Percentiles rank a stretch among this genome's conserved stretches.
Conservation (phyloP, 371 early-diverging fungal species). For the Actinomucor elegans region DNA sequence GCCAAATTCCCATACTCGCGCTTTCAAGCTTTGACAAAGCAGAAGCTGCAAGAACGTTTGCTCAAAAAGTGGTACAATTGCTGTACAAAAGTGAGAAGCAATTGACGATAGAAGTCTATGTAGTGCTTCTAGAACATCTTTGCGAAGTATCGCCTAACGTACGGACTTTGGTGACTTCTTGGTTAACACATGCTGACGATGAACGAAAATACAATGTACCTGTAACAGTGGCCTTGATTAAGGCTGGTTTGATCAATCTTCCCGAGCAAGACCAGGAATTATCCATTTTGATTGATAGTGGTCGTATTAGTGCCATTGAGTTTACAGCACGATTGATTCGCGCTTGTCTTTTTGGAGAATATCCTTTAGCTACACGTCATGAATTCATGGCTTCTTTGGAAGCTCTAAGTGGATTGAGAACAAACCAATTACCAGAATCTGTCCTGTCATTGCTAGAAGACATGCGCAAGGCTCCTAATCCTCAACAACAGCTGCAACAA, state of each 20-base stretch:
- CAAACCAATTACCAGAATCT: slow-evolving; percentile 58
- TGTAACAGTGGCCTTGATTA: slow-evolving; percentile 78
- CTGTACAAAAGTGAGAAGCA: slow-evolving; percentile 75
- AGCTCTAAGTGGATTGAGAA: slow-evolving; percentile 62
- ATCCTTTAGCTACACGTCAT: slow-evolving; percentile 55
- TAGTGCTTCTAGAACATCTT: slow-evolving; percentile 74
- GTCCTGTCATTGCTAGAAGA: slow-evolving; percentile 50
- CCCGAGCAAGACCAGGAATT: slow-evolving; percentile 88
- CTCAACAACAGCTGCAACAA: slow-evolving; percentile 11
- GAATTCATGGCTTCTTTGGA: slow-evolving; percentile 78
- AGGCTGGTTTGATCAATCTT: slow-evolving; percentile 71
- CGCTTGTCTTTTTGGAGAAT: slow-evolving; percentile 69
- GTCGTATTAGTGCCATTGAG: slow-evolving; percentile 67
- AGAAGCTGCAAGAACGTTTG: slow-evolving; percentile 75
- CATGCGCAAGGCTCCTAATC: slow-evolving; percentile 6
- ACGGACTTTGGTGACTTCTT: slow-evolving; percentile 78
- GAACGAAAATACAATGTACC: slow-evolving; percentile 89
- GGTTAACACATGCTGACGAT: slow-evolving; percentile 92
- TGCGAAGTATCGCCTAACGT: slow-evolving; percentile 78
- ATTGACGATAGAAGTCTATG: slow-evolving; percentile 78
- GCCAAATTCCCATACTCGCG: slow-evolving; percentile 70
- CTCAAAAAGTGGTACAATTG: slow-evolving; percentile 82
- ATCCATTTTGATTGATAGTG: slow-evolving; percentile 76
- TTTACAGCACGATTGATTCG: slow-evolving; percentile 77
- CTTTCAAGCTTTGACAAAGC: slow-evolving; percentile 69